Percentiles rank a stretch among this genome's conserved stretches.
phyloP scores from a whole-genome alignment of 345 rosid species.

The Bruguiera gymnorhiza region DNA sequence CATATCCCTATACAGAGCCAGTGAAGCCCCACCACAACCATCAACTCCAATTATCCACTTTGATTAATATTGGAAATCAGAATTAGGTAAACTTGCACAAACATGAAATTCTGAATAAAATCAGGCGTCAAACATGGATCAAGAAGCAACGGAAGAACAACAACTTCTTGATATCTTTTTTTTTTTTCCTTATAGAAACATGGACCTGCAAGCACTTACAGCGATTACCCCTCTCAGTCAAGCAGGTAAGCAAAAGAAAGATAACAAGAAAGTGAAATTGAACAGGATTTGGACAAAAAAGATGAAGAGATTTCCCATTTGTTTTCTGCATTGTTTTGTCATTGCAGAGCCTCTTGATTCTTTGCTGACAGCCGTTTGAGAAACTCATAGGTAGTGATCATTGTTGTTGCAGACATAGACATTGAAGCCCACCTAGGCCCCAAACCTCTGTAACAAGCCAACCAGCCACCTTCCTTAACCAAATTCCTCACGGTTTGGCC shows the following conservation, averaged over 20 bases:
- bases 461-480: constrained; percentile 89
- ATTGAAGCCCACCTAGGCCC: constrained; percentile 94
- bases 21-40: no score
- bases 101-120: no score
- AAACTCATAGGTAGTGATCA: constrained; percentile 97
- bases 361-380: constrained; percentile 81
- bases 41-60: no score
- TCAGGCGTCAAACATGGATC: no score
- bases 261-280: neutral
- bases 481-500: constrained; percentile 71
- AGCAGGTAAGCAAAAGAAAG: constrained; percentile 2
- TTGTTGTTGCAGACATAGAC: constrained; percentile 93
- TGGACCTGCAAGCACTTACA: constrained; percentile 13
- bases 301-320: neutral
- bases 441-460: constrained; percentile 86
- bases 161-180: neutral
- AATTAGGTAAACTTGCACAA: no score
- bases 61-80: no score
- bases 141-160: neutral
- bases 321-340: constrained; percentile 1
- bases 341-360: constrained; percentile 45
- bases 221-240: neutral
- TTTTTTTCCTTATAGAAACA: neutral
- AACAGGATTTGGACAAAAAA: constrained; percentile 2
- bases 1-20: no score